Evolutionary conservation across 805 yeast species (phyloP), one percentile per base, ranked within the genome.

Genomic region (Lipomyces sp.): DNA sequence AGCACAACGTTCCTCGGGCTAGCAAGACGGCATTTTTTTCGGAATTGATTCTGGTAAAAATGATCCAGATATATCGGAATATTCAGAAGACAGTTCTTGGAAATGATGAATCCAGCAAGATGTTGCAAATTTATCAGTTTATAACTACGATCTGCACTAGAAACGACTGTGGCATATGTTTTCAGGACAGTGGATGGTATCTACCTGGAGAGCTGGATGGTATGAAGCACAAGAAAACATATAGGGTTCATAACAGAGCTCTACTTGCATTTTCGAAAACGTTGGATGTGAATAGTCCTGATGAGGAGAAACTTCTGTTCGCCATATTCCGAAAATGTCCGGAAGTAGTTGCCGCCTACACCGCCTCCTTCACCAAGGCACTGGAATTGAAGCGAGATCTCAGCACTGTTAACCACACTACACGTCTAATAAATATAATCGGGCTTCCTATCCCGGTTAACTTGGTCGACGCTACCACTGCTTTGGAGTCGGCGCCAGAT

Each of bases 361-460:
- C 66, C 41, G 36, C 33, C 24, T 63, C 57, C 3, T 54, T 52
- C 6, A 47, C 61, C 13, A 59, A 58, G 28, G 74, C 80, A 57
- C 84, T 86, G 63, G 95, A 86, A 54, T 95, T 97, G 0, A 79
- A 82, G 43, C 69, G 84, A 49, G 74, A 91, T 1, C 82, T 91
- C 11, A 87, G 84, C 70, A 90, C 95, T 89, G 73, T 88, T 41
- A 85, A 93, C 6, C 84, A 79, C 67, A 77, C 87, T 0, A 70
- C 83, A 23, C 65, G 87, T 2, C 68, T 83, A 39, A 74, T 82
- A 1, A 78, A 80, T 50, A 73, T 86, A 4, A 73, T 86, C n/a
- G 73, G 74, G 26, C 59, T 82, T 2, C 78, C 80, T 1, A 63
- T 83, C 6, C 88, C 93, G 0, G 57, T 53, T 14, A 33, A 33